A percentile compares a stretch with the other conserved stretches of the same genome.
phyloP scores from a whole-genome alignment of 2,329 filamentous ascomycete species.

The Rutstroemia sp. region DNA sequence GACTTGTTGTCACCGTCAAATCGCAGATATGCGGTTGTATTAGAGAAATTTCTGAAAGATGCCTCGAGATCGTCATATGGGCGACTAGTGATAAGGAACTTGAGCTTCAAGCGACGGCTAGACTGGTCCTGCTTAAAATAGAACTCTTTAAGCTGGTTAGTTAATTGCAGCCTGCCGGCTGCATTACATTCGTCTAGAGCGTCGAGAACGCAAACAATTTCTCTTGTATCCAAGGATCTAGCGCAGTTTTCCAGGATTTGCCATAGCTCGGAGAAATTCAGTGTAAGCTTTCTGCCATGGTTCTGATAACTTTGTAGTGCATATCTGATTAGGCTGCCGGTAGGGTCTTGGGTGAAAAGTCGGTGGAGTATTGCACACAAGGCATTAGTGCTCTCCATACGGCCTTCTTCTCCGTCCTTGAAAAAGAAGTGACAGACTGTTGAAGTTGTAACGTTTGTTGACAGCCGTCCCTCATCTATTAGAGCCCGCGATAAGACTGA shows the following conservation, averaged over 20 bases:
- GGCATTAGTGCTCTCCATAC: not conserved
- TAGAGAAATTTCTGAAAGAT: not conserved
- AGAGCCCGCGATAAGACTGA: constrained; percentile 1
- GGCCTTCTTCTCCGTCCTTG: not conserved
- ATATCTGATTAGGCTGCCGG: not conserved
- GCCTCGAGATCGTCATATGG: constrained; percentile 5
- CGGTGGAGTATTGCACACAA: constrained; percentile 6
- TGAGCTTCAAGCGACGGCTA: not conserved
- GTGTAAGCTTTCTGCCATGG: not conserved
- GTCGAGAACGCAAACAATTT: not conserved
- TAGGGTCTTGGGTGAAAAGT: not conserved
- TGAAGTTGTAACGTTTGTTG: not conserved
- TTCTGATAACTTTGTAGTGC: not conserved
- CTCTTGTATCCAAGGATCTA: not conserved
- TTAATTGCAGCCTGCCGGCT: not conserved
- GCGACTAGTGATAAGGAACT: constrained; percentile 2
- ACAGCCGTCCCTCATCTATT: not conserved
- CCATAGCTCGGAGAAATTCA: not conserved
- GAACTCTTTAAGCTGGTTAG: not conserved
- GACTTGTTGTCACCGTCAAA: constrained; percentile 2
- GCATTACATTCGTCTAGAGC: not conserved
- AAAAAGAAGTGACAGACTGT: constrained; percentile 7
- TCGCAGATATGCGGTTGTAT: not conserved
- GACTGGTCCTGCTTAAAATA: too few species aligned
- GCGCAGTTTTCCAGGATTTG: not conserved